Conservation (phyloP, 495 filamentous ascomycete genomes). For the Penicillium bovifimosum region DNA sequence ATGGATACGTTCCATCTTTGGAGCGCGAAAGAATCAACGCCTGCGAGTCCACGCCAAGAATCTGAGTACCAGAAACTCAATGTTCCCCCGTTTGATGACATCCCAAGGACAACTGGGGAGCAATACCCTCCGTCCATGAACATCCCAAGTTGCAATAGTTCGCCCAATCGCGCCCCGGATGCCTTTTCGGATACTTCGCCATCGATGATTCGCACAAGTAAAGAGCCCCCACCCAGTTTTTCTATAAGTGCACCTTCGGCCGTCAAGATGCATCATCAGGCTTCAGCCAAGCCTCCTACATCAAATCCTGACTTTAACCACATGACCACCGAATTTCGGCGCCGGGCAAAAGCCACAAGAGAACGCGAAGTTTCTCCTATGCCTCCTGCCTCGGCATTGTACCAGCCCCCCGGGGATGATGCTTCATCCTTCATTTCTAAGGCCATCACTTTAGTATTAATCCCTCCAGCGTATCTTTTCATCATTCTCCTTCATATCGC, state of each 20-base stretch:
- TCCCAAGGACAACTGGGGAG: background rate
- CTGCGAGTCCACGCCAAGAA: background rate
- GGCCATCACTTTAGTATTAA: conserved; percentile 66
- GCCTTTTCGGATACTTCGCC: background rate
- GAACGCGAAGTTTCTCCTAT: conserved; percentile 64
- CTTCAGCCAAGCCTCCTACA: conserved; percentile 4
- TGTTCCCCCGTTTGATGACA: background rate
- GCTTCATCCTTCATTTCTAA: conserved; percentile 66
- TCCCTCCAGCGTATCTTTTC: conserved; percentile 70
- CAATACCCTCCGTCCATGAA: background rate
- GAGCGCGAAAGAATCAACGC: background rate
- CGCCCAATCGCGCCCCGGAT: background rate
- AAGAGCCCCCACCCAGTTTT: background rate
- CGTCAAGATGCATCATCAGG: background rate
- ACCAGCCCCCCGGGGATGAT: conserved; percentile 51
- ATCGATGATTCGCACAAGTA: background rate
- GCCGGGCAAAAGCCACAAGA: conserved; percentile 48
- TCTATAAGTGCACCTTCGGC: conserved; percentile 3
- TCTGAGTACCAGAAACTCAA: background rate
- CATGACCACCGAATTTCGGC: conserved; percentile 46
- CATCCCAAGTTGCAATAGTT: background rate
- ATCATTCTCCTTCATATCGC: conserved; percentile 75
- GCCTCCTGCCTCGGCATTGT: conserved; percentile 60
- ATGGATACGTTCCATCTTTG: background rate
- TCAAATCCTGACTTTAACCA: conserved; percentile 42